Conservation (phyloP, 139 green algal genomes). For the Gonium pectorale region DNA sequence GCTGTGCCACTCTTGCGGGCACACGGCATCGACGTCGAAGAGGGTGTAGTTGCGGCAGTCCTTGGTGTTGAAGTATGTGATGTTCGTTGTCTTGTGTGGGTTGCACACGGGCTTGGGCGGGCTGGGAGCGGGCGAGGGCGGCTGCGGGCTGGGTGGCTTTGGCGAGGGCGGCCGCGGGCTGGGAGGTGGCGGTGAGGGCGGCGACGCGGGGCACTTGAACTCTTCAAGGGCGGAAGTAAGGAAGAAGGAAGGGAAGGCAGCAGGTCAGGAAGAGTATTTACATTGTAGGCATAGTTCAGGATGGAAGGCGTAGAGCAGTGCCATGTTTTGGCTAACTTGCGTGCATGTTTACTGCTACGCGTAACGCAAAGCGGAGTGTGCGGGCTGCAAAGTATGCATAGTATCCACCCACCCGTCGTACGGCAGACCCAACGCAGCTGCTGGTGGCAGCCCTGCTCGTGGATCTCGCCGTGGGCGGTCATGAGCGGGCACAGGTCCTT, state of each 20-base stretch:
- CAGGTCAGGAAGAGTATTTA: too few species aligned
- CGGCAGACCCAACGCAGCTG: constrained; percentile 16
- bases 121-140: too few species aligned
- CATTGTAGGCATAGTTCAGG: background rate
- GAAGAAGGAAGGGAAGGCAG: background rate
- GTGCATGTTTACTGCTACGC: background rate
- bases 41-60: too few species aligned
- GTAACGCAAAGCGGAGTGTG: background rate
- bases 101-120: too few species aligned
- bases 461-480: background rate
- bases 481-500: background rate
- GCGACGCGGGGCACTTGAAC: background rate
- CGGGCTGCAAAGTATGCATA: background rate
- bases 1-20: too few species aligned
- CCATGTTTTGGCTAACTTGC: background rate
- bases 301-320: background rate
- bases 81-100: too few species aligned
- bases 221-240: too few species aligned
- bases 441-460: background rate
- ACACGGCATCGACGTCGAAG: too few species aligned
- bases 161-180: background rate
- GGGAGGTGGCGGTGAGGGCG: background rate
- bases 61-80: too few species aligned
- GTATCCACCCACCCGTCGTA: background rate
- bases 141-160: background rate